These are phyloP conservation scores for Tylopilus sp. DNA, from an alignment of 1,284 basidiomycete species.

Conservation along the genomic window DNA sequence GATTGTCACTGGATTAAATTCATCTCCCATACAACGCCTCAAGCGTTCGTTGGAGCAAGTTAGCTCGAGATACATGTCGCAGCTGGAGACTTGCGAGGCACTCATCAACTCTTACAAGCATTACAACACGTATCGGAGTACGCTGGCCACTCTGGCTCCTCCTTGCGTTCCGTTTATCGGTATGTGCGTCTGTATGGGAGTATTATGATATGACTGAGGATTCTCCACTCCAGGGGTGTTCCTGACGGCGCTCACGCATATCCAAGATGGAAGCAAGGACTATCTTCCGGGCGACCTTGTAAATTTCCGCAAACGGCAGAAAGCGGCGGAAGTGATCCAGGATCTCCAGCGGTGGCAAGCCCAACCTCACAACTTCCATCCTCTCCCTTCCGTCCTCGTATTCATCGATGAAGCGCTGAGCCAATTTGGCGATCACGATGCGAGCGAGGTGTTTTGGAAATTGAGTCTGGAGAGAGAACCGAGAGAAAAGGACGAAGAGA, in stretches of 20 bases:
- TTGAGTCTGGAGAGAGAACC: constrained; percentile 77
- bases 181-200: constrained; percentile 44
- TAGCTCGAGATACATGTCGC: constrained; percentile 59
- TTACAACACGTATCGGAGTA: constrained; percentile 78
- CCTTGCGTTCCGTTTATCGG: constrained; percentile 90
- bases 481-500: constrained; percentile 80
- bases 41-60: constrained; percentile 85
- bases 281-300: constrained; percentile 71
- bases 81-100: constrained; percentile 61
- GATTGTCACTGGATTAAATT: constrained; percentile 83
- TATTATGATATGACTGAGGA: constrained; percentile 4
- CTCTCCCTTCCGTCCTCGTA: constrained; percentile 65
- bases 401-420: constrained; percentile 70
- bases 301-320: constrained; percentile 85
- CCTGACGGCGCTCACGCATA: constrained; percentile 83
- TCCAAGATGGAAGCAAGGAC: constrained; percentile 88
- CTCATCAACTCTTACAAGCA: constrained; percentile 81
- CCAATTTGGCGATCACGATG: constrained; percentile 55
- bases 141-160: constrained; percentile 73
- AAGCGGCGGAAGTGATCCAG: constrained; percentile 81
- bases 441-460: constrained; percentile 70
- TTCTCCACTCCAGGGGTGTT: constrained; percentile 69
- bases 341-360: constrained; percentile 86
- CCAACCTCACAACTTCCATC: constrained; percentile 77
- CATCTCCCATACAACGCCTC: constrained; percentile 78